Percentiles rank a stretch among this genome's conserved stretches.
Conservation (phyloP, 345 rosid genomes). For the Triadica sebifera region DNA sequence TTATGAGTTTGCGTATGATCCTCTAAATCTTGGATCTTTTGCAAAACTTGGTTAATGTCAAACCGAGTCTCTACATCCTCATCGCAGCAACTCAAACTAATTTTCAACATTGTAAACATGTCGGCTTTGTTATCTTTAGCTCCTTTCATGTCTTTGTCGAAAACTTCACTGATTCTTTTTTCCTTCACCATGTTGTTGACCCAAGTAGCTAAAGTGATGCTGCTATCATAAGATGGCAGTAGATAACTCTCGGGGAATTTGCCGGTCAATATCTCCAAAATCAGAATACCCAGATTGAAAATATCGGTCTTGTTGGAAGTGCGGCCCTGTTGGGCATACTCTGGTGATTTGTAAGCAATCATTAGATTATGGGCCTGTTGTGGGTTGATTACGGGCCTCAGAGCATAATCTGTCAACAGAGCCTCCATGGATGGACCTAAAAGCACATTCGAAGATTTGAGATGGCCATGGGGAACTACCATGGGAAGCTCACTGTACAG, state of each 20-base stretch:
- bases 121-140: slow-evolving; percentile 49
- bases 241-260: slow-evolving; percentile 67
- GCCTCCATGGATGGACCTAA: slow-evolving; percentile 51
- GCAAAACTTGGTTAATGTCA: slow-evolving; percentile 46
- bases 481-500: slow-evolving; percentile 60
- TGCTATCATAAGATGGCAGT: slow-evolving; percentile 36
- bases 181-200: slow-evolving; percentile 62
- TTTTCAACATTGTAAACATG: slow-evolving; percentile 59
- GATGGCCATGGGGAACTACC: slow-evolving; percentile 67
- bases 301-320: slow-evolving; percentile 58
- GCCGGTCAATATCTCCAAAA: slow-evolving; percentile 60
- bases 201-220: slow-evolving; percentile 53
- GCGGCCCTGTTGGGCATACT: slow-evolving; percentile 42
- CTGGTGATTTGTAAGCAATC: slow-evolving; percentile 72
- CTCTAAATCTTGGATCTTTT: slow-evolving; percentile 43
- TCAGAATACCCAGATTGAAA: slow-evolving; percentile 66
- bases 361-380: slow-evolving; percentile 57
- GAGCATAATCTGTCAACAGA: slow-evolving; percentile 52
- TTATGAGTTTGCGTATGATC: slow-evolving; percentile 16
- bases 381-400: slow-evolving; percentile 60
- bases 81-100: slow-evolving; percentile 72
- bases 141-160: slow-evolving; percentile 61
- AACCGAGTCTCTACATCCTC: slow-evolving; percentile 51
- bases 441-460: slow-evolving; percentile 77
- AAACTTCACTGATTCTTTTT: slow-evolving; percentile 51